phyloP scores from a whole-genome alignment of 139 green algal species.

The Gonium pectorale region DNA sequence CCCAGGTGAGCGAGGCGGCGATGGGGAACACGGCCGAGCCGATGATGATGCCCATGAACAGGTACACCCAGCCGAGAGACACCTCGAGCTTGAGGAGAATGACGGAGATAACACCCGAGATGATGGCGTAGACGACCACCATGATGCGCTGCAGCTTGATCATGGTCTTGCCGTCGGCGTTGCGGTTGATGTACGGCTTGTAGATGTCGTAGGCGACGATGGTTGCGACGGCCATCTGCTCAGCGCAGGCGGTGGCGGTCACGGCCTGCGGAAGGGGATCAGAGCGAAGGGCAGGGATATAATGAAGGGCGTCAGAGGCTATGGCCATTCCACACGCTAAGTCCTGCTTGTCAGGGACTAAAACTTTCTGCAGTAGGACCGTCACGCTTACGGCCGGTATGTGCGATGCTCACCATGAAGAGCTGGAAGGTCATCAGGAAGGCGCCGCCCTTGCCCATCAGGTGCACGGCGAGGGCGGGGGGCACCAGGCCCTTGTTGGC shows the following conservation, averaged over 20 bases:
- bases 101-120: constrained; percentile 87
- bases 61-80: constrained; percentile 87
- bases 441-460: constrained; percentile 88
- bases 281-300: no score
- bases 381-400: no score
- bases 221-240: constrained; percentile 92
- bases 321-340: no score
- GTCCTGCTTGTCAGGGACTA: no score
- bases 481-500: constrained; percentile 85
- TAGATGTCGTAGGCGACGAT: constrained; percentile 88
- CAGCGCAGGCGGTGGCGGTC: constrained; percentile 85
- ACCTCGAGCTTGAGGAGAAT: constrained; percentile 85
- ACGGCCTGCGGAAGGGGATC: constrained; percentile 63
- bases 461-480: constrained; percentile 80
- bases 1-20: constrained; percentile 53
- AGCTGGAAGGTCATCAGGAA: constrained; percentile 86
- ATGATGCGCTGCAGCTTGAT: constrained; percentile 58
- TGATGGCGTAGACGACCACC: constrained; percentile 70
- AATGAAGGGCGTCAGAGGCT: no score
- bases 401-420: constrained; percentile 68
- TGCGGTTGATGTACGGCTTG: constrained; percentile 79
- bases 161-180: constrained; percentile 86
- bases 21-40: constrained; percentile 88
- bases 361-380: no score
- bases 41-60: constrained; percentile 86